A percentile compares a stretch with the other conserved stretches of the same genome.
phyloP scores from a whole-genome alignment of 805 yeast species.

The Pichia rugopelliculosa region DNA sequence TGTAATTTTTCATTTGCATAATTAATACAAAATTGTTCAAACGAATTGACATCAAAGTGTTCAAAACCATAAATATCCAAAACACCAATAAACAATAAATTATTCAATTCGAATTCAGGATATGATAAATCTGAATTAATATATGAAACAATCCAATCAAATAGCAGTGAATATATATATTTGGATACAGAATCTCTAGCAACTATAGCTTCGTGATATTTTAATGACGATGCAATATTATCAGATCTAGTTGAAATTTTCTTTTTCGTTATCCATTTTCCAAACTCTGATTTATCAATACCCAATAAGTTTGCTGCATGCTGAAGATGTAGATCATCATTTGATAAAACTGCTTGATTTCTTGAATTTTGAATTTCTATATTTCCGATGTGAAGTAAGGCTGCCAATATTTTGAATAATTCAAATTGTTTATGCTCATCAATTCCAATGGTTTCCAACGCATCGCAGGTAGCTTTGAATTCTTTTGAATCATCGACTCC shows the following conservation, averaged over 20 bases:
- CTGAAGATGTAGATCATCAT: constrained; percentile 77
- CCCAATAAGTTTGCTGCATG: constrained; percentile 81
- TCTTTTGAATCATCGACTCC: constrained; percentile 81
- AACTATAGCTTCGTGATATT: constrained; percentile 74
- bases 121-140: constrained; percentile 79
- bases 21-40: constrained; percentile 95
- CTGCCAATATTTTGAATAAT: constrained; percentile 76
- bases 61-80: constrained; percentile 97
- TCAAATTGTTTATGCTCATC: constrained; percentile 47
- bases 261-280: constrained; percentile 88
- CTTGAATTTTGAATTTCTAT: constrained; percentile 78
- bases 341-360: constrained; percentile 66
- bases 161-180: constrained; percentile 81
- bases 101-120: constrained; percentile 49
- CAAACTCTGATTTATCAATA: constrained; percentile 60
- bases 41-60: constrained; percentile 87
- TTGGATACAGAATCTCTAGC: constrained; percentile 95
- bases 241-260: constrained; percentile 88
- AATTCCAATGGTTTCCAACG: constrained; percentile 75
- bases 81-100: constrained; percentile 82
- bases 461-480: constrained; percentile 65
- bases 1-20: constrained; percentile 95
- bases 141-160: constrained; percentile 88
- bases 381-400: constrained; percentile 87
- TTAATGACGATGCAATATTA: constrained; percentile 77